Evolutionary conservation across 2,329 filamentous ascomycete species (phyloP).

Genomic region (Beauveria rudraprayagi): DNA sequence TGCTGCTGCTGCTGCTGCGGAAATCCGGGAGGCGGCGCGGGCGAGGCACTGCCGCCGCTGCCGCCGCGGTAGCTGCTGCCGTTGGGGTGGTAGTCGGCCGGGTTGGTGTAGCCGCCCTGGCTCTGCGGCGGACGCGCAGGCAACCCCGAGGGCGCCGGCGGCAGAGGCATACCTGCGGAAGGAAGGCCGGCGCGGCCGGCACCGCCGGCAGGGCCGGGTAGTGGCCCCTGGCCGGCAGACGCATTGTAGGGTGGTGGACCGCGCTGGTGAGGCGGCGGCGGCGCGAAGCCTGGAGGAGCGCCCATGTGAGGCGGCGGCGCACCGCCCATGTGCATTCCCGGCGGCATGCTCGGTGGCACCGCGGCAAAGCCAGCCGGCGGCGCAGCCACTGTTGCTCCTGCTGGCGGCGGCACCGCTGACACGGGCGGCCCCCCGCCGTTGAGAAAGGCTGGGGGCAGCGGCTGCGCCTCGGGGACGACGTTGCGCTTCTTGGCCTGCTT

Average conservation of each 20-base stretch:
- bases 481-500: constrained; percentile 92
- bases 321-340: constrained; percentile 18
- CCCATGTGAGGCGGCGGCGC: constrained; percentile 16
- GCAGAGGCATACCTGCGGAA: constrained; percentile 27
- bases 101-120: constrained; percentile 37
- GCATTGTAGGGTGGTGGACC: constrained; percentile 28
- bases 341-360: constrained; percentile 18
- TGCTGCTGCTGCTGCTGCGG: constrained; percentile 16
- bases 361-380: constrained; percentile 30
- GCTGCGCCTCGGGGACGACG: constrained; percentile 72
- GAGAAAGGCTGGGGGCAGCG: constrained; percentile 67
- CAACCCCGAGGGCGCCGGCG: constrained; percentile 41
- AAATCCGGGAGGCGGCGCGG: constrained; percentile 30
- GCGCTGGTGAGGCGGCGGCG: constrained; percentile 22
- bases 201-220: constrained; percentile 17
- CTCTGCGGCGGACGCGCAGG: constrained; percentile 42
- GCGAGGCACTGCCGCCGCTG: constrained; percentile 23
- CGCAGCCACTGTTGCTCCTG: constrained; percentile 14
- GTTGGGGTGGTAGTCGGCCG: constrained; percentile 38
- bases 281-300: constrained; percentile 26
- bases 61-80: constrained; percentile 31
- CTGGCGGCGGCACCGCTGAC: constrained; percentile 14
- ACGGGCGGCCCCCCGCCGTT: constrained; percentile 16
- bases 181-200: constrained; percentile 19
- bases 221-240: constrained; percentile 14